Percentiles rank a stretch among this genome's conserved stretches.
Evolutionary conservation across 768 basidiomycete species (phyloP).

Genomic region (Nidularia sp.): DNA sequence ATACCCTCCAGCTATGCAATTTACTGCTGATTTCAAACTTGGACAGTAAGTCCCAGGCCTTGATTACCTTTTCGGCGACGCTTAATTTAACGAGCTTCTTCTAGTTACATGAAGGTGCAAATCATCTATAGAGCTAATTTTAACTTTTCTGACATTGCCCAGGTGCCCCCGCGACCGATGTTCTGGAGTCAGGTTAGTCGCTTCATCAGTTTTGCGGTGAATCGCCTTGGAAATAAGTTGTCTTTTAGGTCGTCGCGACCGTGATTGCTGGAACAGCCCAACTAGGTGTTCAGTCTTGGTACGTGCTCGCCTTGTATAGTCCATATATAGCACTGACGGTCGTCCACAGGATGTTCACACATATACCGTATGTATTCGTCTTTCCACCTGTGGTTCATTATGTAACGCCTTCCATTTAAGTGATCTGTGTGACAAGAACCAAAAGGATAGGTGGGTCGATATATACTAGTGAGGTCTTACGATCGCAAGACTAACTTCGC

Average conservation of each 20-base stretch:
- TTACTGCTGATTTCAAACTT: conserved; percentile 72
- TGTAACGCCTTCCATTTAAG: conserved; percentile 16
- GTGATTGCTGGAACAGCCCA: conserved; percentile 63
- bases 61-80: background rate
- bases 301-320: conserved; percentile 1
- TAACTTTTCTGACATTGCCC: background rate
- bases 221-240: background rate
- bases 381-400: too few species aligned
- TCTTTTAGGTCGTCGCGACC: conserved; percentile 44
- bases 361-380: conserved; percentile 42
- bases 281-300: conserved; percentile 64
- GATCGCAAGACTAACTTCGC: background rate
- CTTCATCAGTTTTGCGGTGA: background rate
- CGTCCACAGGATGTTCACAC: conserved; percentile 50
- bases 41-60: conserved; percentile 53
- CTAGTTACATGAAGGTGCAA: conserved; percentile 44
- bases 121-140: too few species aligned
- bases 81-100: background rate
- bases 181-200: conserved; percentile 54
- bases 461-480: background rate
- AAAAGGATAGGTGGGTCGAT: conserved; percentile 34
- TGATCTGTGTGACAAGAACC: conserved; percentile 39
- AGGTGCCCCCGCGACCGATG: conserved; percentile 64
- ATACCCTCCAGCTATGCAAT: conserved; percentile 46
- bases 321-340: background rate